phyloP scores from a whole-genome alignment of 2,329 filamentous ascomycete genomes.

The Phialemonium atrogriseum region DNA sequence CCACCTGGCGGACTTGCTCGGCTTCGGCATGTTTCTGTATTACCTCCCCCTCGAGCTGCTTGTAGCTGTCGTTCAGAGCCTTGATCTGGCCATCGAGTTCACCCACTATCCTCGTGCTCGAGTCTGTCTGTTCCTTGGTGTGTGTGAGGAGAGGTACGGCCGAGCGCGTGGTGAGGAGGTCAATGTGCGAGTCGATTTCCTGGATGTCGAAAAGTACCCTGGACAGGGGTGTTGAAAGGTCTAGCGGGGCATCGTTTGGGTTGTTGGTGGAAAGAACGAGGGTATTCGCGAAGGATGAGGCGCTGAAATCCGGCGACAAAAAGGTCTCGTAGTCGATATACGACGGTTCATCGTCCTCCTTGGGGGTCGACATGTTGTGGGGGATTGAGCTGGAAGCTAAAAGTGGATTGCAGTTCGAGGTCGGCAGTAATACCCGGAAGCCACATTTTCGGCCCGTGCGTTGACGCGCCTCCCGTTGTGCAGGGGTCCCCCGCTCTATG shows the following conservation, averaged over 20 bases:
- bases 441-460: too few species aligned
- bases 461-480: too few species aligned
- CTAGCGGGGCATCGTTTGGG: conserved; percentile 77
- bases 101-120: conserved; percentile 62
- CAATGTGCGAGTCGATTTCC: conserved; percentile 93
- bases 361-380: conserved; percentile 22
- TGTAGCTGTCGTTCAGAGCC: conserved; percentile 76
- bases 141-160: conserved; percentile 74
- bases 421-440: too few species aligned
- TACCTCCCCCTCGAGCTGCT: conserved; percentile 78
- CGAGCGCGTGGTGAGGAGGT: conserved; percentile 75
- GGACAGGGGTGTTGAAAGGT: conserved; percentile 89
- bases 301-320: conserved; percentile 72
- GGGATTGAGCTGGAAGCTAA: too few species aligned
- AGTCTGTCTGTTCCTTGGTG: conserved; percentile 64
- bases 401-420: too few species aligned
- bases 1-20: conserved; percentile 70
- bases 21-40: conserved; percentile 78
- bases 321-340: conserved; percentile 97
- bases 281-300: conserved; percentile 76
- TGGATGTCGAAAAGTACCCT: conserved; percentile 93
- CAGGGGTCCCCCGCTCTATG: too few species aligned
- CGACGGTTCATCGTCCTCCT: conserved; percentile 53
- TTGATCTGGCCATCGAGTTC: conserved; percentile 75
- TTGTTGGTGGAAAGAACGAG: conserved; percentile 90